Evolutionary conservation across 805 yeast genomes (phyloP), one percentile per base, ranked within the genome.

Genomic region (Kuraishia floccosa): DNA sequence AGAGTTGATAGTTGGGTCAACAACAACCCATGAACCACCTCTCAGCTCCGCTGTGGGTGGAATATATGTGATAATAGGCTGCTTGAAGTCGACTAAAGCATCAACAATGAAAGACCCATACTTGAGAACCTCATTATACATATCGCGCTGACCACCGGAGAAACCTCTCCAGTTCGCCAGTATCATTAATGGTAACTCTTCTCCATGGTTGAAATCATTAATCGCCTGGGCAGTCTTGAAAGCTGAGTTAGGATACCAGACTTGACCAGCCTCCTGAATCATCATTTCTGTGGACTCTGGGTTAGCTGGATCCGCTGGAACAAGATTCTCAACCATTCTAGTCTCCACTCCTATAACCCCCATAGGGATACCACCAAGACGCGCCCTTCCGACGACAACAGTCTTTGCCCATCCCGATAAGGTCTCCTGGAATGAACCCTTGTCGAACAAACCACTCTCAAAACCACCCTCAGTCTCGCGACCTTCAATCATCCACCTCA

Each of bases 1-100:
- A 28, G 81, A 59, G 58, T 93, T 91, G 63, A 91, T 91, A 30
- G 96, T 84, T 41, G 98, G 96, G 60, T 91, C 99, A 53, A 91
- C 96, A 44, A 91, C 99, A 34, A 93, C 99, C 99, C 99, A 91
- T 17, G 98, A 89, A 56, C 99, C 99, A 67, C 99, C 99, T 72
- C 99, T 82, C 44, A 91, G 71, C 61, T 91, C 99, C 56, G 97
- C 98, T 43, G 81, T 75, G 36, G 99, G 99, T 31, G 99, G 98
- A 56, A 91, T 89, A 60, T 91, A 91, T 17, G 91, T 85, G 63
- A 91, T 79, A 42, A 91, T 81, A 37, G 99, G 99, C 60, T 91
- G 98, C 56, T 84, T 84, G 72, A 78, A 91, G 47, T 77, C 95
- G 42, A 85, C 94, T 39, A 91, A 70, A 10, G 98, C 96, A 55